Conservation (phyloP, 2,329 filamentous ascomycete genomes). For the Moelleriella libera region DNA sequence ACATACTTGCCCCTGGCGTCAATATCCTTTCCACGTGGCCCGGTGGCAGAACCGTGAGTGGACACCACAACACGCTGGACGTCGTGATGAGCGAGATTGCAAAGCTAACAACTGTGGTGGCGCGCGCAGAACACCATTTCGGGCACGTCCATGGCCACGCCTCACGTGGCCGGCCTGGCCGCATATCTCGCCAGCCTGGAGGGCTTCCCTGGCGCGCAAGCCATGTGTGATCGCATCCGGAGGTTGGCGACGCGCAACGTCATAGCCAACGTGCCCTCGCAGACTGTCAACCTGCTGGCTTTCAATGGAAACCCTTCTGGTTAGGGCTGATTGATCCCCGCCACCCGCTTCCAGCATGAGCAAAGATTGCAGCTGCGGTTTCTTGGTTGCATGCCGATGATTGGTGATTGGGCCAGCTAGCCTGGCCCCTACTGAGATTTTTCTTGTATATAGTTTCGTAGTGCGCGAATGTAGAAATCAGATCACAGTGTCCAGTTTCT, state of each 20-base stretch:
- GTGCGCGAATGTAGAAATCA: too few species aligned
- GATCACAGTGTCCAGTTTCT: too few species aligned
- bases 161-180: slow-evolving; percentile 25
- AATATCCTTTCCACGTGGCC: slow-evolving; percentile 28
- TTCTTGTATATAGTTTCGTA: too few species aligned
- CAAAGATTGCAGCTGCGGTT: too few species aligned
- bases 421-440: too few species aligned
- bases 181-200: slow-evolving; percentile 7
- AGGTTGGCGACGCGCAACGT: slow-evolving; percentile 23
- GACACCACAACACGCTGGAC: too few species aligned
- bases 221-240: slow-evolving; percentile 28
- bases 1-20: slow-evolving; percentile 30
- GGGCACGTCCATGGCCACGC: slow-evolving; percentile 34
- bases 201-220: slow-evolving; percentile 21
- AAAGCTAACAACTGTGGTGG: not conserved
- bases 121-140: slow-evolving; percentile 15
- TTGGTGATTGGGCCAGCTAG: too few species aligned
- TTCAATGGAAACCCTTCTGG: slow-evolving; percentile 28
- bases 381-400: too few species aligned
- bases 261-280: slow-evolving; percentile 20
- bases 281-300: slow-evolving; percentile 34
- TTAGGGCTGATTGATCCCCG: too few species aligned
- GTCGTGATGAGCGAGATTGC: too few species aligned
- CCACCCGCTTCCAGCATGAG: too few species aligned
- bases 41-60: slow-evolving; percentile 18